Evolutionary conservation across 306 rosid genomes (phyloP), one percentile per base, ranked within the genome.

Genomic region (Castanea crenata): DNA sequence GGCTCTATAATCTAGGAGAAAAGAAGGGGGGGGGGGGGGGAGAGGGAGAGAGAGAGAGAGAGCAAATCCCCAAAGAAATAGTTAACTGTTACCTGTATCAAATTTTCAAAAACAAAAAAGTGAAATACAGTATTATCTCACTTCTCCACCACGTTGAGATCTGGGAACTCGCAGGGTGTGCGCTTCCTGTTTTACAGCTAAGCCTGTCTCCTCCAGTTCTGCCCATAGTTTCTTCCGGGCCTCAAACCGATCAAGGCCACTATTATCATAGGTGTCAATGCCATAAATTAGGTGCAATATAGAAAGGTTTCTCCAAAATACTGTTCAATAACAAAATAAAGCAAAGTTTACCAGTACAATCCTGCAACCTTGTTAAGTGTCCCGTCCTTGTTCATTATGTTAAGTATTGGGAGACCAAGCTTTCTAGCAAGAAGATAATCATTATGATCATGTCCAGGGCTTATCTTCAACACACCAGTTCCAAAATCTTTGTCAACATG

Each of bases 141-240:
- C 99, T 86, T 92, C 99, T 82, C 99, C 99, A 67, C 99, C 99
- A 78, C 99, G 99, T 79, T 94, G 99, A 71, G 99, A 94, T 86
- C 99, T 94, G 51, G 99, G 99, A 77, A 94, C 97, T 62, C 99
- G 88, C 76, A 84, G 87, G 38, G 90, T 92, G 86, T 94, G 99
- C 23, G 93, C 89, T 80, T 94, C 93, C 88, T 86, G 92, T 88
- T 88, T 94, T 70, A 91, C 95, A 71, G 93, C 95, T 77, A 94
- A 86, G 59, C 91, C 91, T 27, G 93, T 92, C 82, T 92, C 99
- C 89, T 91, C 97, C 85, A 94, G 90, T 78, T 94, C 99, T 64
- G 91, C 88, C 99, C 99, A 94, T 6, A 94, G 82, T 85, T 91
- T 92, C 85, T 92, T 90, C 27, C 99, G 90, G 73, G 89, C 99